These are phyloP conservation scores for Sporothrix protearum DNA, from an alignment of 2,329 filamentous ascomycete genomes.

Conservation along the genomic window DNA sequence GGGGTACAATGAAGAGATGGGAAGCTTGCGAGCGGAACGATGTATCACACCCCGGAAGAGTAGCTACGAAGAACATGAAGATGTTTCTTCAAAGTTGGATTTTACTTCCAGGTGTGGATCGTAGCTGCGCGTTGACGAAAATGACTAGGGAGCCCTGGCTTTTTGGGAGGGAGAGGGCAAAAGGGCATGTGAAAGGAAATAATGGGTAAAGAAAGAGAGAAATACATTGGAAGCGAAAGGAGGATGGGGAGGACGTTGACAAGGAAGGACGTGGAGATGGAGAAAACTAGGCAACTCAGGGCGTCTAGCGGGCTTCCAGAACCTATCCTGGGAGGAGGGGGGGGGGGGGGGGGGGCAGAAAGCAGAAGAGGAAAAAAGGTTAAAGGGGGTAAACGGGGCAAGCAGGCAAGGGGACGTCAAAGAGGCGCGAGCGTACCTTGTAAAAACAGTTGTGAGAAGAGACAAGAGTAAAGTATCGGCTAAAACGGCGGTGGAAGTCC, in stretches of 20 bases:
- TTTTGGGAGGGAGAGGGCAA: neutral
- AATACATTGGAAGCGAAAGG: neutral
- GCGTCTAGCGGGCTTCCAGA: slow-evolving; percentile 14
- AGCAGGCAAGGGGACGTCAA: neutral
- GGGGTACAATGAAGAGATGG: slow-evolving; percentile 1
- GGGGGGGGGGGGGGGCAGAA: neutral
- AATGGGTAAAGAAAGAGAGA: neutral
- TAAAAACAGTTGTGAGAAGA: neutral
- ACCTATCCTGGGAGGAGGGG: slow-evolving; percentile 8
- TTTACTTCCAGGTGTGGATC: neutral
- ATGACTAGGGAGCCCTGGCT: slow-evolving; percentile 2
- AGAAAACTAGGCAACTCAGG: neutral
- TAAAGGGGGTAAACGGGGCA: neutral
- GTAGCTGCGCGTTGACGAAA: slow-evolving; percentile 16
- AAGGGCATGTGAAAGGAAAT: slow-evolving; percentile 6
- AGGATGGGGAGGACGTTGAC: neutral
- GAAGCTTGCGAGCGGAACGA: slow-evolving; percentile 4
- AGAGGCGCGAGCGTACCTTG: slow-evolving; percentile 15
- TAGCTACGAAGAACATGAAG: slow-evolving; percentile 5
- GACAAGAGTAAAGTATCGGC: neutral
- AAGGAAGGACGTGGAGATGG: neutral
- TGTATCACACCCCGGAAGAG: slow-evolving; percentile 7
- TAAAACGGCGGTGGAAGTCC: neutral
- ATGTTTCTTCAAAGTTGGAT: neutral
- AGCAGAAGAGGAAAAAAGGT: neutral